phyloP scores from a whole-genome alignment of 305 asterid species.

The Plantago coronopus region DNA sequence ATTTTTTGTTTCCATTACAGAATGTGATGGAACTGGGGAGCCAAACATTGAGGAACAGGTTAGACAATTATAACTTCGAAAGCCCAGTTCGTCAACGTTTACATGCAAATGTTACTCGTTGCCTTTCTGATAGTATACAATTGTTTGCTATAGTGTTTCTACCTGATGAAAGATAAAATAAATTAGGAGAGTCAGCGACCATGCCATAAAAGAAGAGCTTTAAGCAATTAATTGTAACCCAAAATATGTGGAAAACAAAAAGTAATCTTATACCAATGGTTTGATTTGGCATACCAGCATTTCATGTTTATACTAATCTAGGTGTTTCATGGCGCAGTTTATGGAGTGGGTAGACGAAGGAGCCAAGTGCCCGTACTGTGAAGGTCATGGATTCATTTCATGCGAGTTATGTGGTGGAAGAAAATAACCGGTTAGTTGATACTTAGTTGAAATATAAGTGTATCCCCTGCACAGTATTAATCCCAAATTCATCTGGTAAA shows the following conservation, averaged over 20 bases:
- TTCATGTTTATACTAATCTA: conserved; percentile 4
- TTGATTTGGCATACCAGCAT: not conserved
- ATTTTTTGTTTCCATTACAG: conserved; percentile 37
- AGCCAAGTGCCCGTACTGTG: conserved; percentile 80
- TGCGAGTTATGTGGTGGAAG: conserved; percentile 68
- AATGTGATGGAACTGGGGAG: conserved; percentile 97
- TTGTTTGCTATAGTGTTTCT: not conserved
- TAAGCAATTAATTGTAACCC: not conserved
- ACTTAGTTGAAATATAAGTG: not conserved
- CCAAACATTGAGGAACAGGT: conserved; percentile 93
- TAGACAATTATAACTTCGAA: conserved; percentile 11
- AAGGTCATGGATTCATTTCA: conserved; percentile 55
- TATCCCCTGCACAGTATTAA: not conserved
- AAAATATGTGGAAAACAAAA: too few relatives aligned
- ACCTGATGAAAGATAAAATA: not conserved
- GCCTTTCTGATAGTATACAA: not conserved
- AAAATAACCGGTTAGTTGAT: conserved; percentile 23
- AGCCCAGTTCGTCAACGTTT: not conserved
- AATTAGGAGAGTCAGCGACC: not conserved
- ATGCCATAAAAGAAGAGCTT: not conserved
- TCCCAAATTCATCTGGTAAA: not conserved
- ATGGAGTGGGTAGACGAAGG: conserved; percentile 89
- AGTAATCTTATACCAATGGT: not conserved
- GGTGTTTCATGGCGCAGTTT: conserved; percentile 52
- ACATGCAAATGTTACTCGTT: not conserved